Percentiles rank a stretch among this genome's conserved stretches.
Conservation (phyloP, 163 green algal species). For the Scenedesmus sp. region DNA sequence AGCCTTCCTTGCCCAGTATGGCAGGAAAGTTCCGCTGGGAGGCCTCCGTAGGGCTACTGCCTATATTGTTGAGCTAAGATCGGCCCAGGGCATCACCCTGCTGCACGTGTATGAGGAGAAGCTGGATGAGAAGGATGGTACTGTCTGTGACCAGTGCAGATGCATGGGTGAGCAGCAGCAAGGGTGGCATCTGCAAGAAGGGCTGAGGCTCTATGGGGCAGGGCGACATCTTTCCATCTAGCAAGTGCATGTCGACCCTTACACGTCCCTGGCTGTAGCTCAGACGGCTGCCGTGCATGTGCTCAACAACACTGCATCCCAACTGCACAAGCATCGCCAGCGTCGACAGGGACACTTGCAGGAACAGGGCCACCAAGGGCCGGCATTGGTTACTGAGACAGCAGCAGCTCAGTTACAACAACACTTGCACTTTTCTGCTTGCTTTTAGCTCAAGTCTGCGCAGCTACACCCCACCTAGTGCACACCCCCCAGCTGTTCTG, state of each 20-base stretch:
- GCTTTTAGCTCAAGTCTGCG: not conserved
- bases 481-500: no score
- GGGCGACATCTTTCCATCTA: not conserved
- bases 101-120: slow-evolving; percentile 83
- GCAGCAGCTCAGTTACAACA: no score
- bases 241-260: not conserved
- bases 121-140: slow-evolving; percentile 55
- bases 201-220: no score
- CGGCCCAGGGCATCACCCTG: not conserved
- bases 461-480: not conserved
- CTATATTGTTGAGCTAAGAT: slow-evolving; percentile 32
- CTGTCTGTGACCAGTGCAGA: slow-evolving; percentile 92
- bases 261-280: not conserved
- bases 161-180: slow-evolving; percentile 86
- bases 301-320: not conserved
- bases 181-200: not conserved
- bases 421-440: not conserved
- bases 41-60: not conserved
- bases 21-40: not conserved
- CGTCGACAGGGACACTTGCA: not conserved
- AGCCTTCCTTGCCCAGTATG: slow-evolving; percentile 33
- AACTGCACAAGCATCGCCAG: not conserved
- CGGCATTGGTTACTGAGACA: not conserved
- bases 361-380: not conserved
- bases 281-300: not conserved